Conservation (phyloP, 2,329 filamentous ascomycete species). For the Kalaharituber pfeilii region DNA sequence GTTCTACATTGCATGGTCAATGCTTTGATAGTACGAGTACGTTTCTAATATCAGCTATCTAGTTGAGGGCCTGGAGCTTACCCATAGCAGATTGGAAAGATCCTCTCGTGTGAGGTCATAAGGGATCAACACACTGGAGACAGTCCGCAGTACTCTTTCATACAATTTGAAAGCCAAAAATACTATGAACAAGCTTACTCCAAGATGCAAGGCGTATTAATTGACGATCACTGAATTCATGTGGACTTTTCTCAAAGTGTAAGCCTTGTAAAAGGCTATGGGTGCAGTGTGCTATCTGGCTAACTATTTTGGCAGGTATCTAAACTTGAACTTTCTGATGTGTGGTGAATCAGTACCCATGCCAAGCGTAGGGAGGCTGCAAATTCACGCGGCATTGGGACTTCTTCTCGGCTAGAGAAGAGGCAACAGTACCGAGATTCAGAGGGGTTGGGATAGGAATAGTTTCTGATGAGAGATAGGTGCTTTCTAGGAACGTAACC, state of each 20-base stretch:
- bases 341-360: conserved; percentile 75
- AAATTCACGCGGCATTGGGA: conserved; percentile 65
- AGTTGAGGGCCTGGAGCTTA: conserved; percentile 85
- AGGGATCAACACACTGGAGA: conserved; percentile 85
- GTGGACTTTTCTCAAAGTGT: conserved; percentile 98
- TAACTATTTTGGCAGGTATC: conserved; percentile 32
- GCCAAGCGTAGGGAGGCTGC: conserved; percentile 48
- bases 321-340: conserved; percentile 71
- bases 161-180: conserved; percentile 84
- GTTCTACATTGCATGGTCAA: not conserved
- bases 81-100: conserved; percentile 90
- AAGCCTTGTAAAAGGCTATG: conserved; percentile 25
- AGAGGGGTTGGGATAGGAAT: conserved; percentile 39
- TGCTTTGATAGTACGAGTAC: not conserved
- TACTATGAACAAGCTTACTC: conserved; percentile 92
- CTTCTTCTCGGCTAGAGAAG: conserved; percentile 73
- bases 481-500: conserved; percentile 34
- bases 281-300: too few relatives aligned
- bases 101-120: conserved; percentile 90
- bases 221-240: conserved; percentile 93
- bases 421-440: conserved; percentile 65
- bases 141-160: conserved; percentile 91
- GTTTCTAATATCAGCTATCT: conserved; percentile 1
- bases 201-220: conserved; percentile 96
- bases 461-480: conserved; percentile 60